Evolutionary conservation across 805 yeast genomes (phyloP).

Genomic region (Spathaspora hagerdaliae): DNA sequence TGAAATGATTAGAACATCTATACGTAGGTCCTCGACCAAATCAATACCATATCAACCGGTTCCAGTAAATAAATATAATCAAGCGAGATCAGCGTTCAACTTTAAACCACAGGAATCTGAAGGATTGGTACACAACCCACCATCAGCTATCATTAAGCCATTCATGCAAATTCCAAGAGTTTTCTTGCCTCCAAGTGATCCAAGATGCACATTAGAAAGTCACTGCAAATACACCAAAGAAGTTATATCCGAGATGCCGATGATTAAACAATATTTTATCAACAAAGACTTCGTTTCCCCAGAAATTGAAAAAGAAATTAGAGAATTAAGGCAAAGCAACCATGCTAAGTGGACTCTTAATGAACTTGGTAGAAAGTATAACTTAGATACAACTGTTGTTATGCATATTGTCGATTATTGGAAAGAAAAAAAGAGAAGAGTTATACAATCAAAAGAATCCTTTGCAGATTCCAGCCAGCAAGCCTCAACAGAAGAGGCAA

Average conservation of each 20-base stretch:
- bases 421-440: too few relatives aligned
- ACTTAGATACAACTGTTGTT: slow-evolving; percentile 35
- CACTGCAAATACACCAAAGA: slow-evolving; percentile 27
- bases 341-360: slow-evolving; percentile 64
- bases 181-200: slow-evolving; percentile 61
- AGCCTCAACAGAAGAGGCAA: too few relatives aligned
- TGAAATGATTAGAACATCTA: slow-evolving; percentile 5
- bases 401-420: background rate
- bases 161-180: slow-evolving; percentile 62
- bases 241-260: slow-evolving; percentile 36
- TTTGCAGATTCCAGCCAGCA: too few relatives aligned
- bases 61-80: slow-evolving; percentile 56
- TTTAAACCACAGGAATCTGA: slow-evolving; percentile 52
- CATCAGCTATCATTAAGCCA: slow-evolving; percentile 43
- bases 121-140: slow-evolving; percentile 63
- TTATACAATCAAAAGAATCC: too few relatives aligned
- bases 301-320: slow-evolving; percentile 54
- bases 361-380: slow-evolving; percentile 56
- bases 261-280: slow-evolving; percentile 26
- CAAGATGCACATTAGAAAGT: slow-evolving; percentile 42
- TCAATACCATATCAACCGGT: slow-evolving; percentile 30
- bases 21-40: slow-evolving; percentile 7
- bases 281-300: too few relatives aligned
- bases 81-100: slow-evolving; percentile 60
- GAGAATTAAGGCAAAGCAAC: slow-evolving; percentile 48